These are phyloP conservation scores for Fusarium euwallaceae DNA, from an alignment of 2,329 filamentous ascomycete species.

Conservation along the genomic window DNA sequence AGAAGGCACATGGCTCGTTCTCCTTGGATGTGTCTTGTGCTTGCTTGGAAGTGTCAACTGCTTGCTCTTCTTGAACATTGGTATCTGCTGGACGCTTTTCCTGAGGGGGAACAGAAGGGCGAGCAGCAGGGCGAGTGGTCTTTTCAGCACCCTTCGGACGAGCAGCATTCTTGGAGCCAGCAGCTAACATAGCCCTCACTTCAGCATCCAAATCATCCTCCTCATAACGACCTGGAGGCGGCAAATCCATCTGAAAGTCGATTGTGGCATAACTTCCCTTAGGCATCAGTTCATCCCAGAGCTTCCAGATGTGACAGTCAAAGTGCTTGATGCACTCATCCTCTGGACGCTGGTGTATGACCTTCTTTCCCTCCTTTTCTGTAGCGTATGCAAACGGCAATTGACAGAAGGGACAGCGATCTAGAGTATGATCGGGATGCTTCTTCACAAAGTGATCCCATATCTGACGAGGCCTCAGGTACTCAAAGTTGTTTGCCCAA, in stretches of 20 bases:
- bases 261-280: neutral
- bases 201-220: neutral
- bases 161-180: neutral
- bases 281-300: constrained; percentile 33
- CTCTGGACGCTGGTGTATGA: neutral
- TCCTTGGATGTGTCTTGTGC: neutral
- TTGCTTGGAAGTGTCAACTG: neutral
- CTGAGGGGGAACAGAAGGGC: neutral
- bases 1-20: constrained; percentile 24
- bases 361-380: neutral
- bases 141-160: neutral
- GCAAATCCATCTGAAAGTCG: neutral
- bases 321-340: constrained; percentile 35
- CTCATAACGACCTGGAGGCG: neutral
- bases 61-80: neutral
- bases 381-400: constrained; percentile 9
- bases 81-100: neutral
- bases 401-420: constrained; percentile 33
- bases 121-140: neutral
- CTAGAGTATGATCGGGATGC: neutral
- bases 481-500: neutral
- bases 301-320: constrained; percentile 39
- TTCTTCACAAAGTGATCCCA: constrained; percentile 27
- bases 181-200: neutral
- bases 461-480: constrained; percentile 13